Evolutionary conservation across 345 rosid genomes (phyloP).

Genomic region (Gynandropsis gynandra): DNA sequence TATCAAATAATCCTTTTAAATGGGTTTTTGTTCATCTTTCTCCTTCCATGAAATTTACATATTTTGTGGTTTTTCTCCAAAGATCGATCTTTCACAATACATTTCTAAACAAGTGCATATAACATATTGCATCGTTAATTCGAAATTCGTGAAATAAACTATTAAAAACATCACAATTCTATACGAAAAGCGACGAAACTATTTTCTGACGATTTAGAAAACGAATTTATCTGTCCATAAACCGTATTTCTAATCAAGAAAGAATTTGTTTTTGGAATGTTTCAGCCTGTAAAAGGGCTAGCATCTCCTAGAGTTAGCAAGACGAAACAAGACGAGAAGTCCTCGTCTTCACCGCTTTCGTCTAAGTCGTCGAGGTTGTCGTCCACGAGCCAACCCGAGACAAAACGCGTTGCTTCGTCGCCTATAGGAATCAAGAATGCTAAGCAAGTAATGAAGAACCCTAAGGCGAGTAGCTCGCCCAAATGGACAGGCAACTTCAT

Average conservation of each 20-base stretch:
- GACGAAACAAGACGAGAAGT: slow-evolving; percentile 25
- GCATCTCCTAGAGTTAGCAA: slow-evolving; percentile 27
- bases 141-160: too few relatives aligned
- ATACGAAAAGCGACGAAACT: too few relatives aligned
- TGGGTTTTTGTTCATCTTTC: background rate
- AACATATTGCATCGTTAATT: too few relatives aligned
- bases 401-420: slow-evolving; percentile 26
- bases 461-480: slow-evolving; percentile 28
- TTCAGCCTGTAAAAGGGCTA: slow-evolving; percentile 29
- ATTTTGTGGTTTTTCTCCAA: background rate
- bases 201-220: too few relatives aligned
- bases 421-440: slow-evolving; percentile 21
- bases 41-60: background rate
- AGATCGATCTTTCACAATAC: slow-evolving; percentile 3
- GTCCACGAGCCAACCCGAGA: slow-evolving; percentile 2
- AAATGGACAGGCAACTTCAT: slow-evolving; percentile 33
- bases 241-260: too few relatives aligned
- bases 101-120: too few relatives aligned
- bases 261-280: too few relatives aligned
- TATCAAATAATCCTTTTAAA: too few relatives aligned
- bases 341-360: slow-evolving; percentile 17
- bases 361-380: slow-evolving; percentile 26
- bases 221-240: too few relatives aligned
- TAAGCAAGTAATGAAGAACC: slow-evolving; percentile 25
- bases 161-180: too few relatives aligned